Conservation (phyloP, 2,329 filamentous ascomycete genomes). For the Exophiala dermatitidis region DNA sequence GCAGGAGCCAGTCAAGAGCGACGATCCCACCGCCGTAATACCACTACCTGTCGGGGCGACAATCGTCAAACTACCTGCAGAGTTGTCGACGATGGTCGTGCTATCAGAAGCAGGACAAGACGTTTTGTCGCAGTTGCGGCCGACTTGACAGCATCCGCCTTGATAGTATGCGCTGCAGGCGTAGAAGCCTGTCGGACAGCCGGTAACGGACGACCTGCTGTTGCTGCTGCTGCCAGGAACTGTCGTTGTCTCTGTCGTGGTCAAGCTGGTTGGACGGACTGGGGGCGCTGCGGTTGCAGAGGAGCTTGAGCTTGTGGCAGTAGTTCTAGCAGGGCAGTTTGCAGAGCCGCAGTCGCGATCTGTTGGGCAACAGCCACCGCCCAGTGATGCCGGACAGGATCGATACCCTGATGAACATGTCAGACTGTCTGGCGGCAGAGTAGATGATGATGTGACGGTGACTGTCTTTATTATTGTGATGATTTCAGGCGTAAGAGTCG, state of each 20-base stretch:
- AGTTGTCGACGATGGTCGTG: slow-evolving; percentile 53
- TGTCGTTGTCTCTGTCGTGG: slow-evolving; percentile 21
- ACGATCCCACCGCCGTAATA: slow-evolving; percentile 30
- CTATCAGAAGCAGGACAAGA: slow-evolving; percentile 61
- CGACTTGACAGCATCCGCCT: slow-evolving; percentile 82
- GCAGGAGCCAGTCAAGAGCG: slow-evolving; percentile 47
- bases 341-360: slow-evolving; percentile 39
- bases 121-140: slow-evolving; percentile 72
- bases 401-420: slow-evolving; percentile 41
- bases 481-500: slow-evolving; percentile 9
- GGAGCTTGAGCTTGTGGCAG: background rate
- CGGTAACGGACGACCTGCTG: slow-evolving; percentile 34
- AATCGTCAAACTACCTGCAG: slow-evolving; percentile 55
- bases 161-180: slow-evolving; percentile 73
- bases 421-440: slow-evolving; percentile 29
- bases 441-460: slow-evolving; percentile 14
- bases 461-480: slow-evolving; percentile 12
- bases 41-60: slow-evolving; percentile 52
- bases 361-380: slow-evolving; percentile 40
- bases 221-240: slow-evolving; percentile 29
- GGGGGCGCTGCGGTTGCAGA: slow-evolving; percentile 31
- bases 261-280: slow-evolving; percentile 34
- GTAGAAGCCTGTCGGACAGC: slow-evolving; percentile 87
- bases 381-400: slow-evolving; percentile 41
- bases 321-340: slow-evolving; percentile 32